Conservation (phyloP, 768 basidiomycete genomes). For the Tephrocybe sp. region DNA sequence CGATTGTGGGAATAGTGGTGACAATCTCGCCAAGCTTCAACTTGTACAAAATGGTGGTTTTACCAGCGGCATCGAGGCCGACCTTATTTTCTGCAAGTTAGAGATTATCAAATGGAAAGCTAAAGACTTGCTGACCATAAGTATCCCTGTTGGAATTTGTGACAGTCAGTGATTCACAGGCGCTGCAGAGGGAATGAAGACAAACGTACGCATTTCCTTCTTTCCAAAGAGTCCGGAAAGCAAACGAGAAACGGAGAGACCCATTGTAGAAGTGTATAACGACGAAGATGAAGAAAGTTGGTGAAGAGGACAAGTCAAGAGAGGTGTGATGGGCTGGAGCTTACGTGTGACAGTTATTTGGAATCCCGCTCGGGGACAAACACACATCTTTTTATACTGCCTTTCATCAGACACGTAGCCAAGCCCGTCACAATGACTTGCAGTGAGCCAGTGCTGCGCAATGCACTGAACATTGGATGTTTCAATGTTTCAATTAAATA, state of each 20-base stretch:
- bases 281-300: conserved; percentile 30
- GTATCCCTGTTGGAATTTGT: conserved; percentile 68
- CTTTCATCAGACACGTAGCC: conserved; percentile 11
- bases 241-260: conserved; percentile 71
- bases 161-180: conserved; percentile 27
- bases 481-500: too few species aligned
- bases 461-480: not conserved
- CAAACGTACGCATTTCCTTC: conserved; percentile 97
- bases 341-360: conserved; percentile 42
- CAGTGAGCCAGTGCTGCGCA: not conserved
- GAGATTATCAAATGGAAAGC: conserved; percentile 12
- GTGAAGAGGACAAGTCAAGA: conserved; percentile 25
- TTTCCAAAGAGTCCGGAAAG: conserved; percentile 91
- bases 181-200: conserved; percentile 24
- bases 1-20: conserved; percentile 99
- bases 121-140: conserved; percentile 66
- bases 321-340: conserved; percentile 23
- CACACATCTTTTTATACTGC: conserved; percentile 7
- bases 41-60: conserved; percentile 98
- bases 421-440: not conserved
- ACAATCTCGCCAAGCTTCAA: conserved; percentile 99
- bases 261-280: conserved; percentile 53
- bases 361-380: conserved; percentile 39
- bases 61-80: conserved; percentile 98
- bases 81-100: conserved; percentile 49